Conservation (phyloP, 306 rosid genomes). For the Cucurbita ficifolia region DNA sequence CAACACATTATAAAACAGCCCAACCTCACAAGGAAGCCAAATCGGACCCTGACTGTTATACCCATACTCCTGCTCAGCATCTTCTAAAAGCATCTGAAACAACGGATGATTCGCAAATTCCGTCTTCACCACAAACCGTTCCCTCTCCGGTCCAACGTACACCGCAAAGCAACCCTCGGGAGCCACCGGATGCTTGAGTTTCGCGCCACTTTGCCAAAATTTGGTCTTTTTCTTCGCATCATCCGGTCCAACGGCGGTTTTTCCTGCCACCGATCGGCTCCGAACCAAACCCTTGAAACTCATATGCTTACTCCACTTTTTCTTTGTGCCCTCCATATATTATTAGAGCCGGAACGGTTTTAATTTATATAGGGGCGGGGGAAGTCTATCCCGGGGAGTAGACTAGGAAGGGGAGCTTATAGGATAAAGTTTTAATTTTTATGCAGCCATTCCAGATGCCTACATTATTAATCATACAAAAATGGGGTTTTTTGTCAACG, state of each 20-base stretch:
- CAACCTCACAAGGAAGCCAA: conserved; percentile 53
- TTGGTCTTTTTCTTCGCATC: conserved; percentile 1
- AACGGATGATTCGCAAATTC: conserved; percentile 38
- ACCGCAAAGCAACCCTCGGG: conserved; percentile 37
- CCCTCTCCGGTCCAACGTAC: conserved; percentile 41
- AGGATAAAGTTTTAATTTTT: neutral
- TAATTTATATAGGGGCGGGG: no score
- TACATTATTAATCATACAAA: neutral
- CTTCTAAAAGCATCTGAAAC: conserved; percentile 45
- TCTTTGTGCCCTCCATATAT: conserved; percentile 19
- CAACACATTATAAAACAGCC: conserved; percentile 32
- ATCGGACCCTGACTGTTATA: conserved; percentile 45
- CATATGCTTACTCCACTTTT: conserved; percentile 20
- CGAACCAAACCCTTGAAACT: conserved; percentile 24
- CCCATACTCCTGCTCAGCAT: conserved; percentile 54
- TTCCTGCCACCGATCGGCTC: conserved; percentile 11
- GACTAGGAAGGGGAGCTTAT: neutral
- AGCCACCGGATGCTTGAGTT: conserved; percentile 8
- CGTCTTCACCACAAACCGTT: conserved; percentile 35
- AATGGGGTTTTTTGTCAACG: neutral
- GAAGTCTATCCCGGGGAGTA: no score
- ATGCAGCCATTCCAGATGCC: neutral
- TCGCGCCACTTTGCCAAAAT: neutral
- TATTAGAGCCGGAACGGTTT: no score
- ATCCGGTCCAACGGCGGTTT: neutral